phyloP scores from a whole-genome alignment of 805 yeast species.

The Saccharomycopsis sp. region DNA sequence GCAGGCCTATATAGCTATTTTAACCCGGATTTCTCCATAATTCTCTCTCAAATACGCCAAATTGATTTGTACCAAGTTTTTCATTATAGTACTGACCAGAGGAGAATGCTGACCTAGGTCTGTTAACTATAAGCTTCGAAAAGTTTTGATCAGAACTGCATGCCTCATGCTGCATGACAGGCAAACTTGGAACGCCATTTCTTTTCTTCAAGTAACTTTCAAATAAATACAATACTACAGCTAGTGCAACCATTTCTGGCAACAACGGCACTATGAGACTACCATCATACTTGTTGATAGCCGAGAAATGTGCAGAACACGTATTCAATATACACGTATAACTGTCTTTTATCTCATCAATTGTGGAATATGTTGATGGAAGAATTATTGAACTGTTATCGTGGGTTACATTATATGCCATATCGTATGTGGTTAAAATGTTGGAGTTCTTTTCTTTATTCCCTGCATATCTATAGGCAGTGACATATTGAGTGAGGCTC shows the following conservation, averaged over 20 bases:
- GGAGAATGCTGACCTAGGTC: not conserved
- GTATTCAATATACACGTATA: not conserved
- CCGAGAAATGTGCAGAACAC: not conserved
- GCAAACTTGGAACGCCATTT: not conserved
- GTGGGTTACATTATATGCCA: not conserved
- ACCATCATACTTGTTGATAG: not conserved
- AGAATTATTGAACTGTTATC: not conserved
- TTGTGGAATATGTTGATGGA: not conserved
- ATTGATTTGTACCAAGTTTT: not conserved
- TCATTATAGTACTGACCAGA: not conserved
- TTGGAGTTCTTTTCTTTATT: not conserved
- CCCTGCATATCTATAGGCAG: not conserved
- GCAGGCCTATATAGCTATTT: no score
- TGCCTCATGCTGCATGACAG: not conserved
- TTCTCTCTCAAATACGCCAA: not conserved
- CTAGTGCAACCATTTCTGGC: not conserved
- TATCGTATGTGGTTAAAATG: not conserved
- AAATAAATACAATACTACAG: not conserved
- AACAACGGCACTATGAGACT: not conserved
- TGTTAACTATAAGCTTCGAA: not conserved
- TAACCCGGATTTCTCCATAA: not conserved
- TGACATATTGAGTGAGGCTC: not conserved
- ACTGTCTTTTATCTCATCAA: not conserved
- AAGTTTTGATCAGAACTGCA: not conserved
- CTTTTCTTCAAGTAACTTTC: not conserved